A percentile compares a stretch with the other conserved stretches of the same genome.
Evolutionary conservation across 179 eudicot genomes (phyloP).

Genomic region (Patellifolia procumbens): DNA sequence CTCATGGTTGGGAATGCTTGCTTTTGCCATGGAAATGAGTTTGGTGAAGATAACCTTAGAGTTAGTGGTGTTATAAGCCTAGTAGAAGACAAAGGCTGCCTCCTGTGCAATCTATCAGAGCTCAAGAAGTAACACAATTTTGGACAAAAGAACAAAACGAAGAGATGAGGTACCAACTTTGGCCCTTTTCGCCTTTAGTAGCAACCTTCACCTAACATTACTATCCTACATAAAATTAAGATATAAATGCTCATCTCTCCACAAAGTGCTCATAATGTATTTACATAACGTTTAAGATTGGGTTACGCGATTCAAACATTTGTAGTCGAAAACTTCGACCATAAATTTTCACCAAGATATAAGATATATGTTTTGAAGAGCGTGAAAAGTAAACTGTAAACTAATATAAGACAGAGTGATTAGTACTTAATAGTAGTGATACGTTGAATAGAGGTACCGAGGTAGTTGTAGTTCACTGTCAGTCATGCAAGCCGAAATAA

Average conservation of each 20-base stretch:
- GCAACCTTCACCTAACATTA: neutral
- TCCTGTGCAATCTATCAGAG: neutral
- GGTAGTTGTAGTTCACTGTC: neutral
- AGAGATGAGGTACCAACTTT: slow-evolving; percentile 18
- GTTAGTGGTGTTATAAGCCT: neutral
- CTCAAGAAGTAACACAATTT: slow-evolving; percentile 1
- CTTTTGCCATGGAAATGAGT: slow-evolving; percentile 28
- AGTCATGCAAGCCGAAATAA: neutral
- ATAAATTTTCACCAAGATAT: too few species aligned
- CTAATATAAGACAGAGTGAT: neutral
- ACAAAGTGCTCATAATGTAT: neutral
- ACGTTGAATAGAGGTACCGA: neutral
- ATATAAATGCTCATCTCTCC: neutral
- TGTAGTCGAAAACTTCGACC: too few species aligned
- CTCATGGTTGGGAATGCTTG: slow-evolving; percentile 19
- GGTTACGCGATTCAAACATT: too few species aligned
- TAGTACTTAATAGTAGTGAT: too few species aligned
- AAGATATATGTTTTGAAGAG: too few species aligned
- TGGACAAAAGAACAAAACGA: slow-evolving; percentile 22
- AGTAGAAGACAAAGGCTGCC: slow-evolving; percentile 27
- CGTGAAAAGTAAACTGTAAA: too few species aligned
- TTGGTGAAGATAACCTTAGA: slow-evolving; percentile 5
- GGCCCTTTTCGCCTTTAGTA: slow-evolving; percentile 3
- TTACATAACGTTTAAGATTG: too few species aligned
- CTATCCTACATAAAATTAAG: neutral